Conservation (phyloP, 2,329 filamentous ascomycete species). For the Aspergillus pseudoviridinutans region DNA sequence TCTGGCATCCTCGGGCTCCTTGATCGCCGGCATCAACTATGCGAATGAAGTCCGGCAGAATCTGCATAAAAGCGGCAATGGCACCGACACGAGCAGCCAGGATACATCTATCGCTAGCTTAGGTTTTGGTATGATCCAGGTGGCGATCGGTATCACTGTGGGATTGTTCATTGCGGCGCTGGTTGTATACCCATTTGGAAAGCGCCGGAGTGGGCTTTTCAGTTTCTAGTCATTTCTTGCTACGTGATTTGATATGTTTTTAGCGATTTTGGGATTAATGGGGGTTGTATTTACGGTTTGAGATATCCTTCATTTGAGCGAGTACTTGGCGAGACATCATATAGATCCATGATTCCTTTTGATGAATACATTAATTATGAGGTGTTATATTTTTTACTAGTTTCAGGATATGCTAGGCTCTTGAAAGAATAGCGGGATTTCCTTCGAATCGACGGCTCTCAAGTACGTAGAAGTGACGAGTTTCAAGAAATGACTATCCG, state of each 20-base stretch:
- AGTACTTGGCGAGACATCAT: neutral
- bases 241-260: neutral
- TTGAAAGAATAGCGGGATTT: no score
- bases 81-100: conserved; percentile 6
- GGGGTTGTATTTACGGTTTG: neutral
- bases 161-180: conserved; percentile 38
- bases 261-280: neutral
- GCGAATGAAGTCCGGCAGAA: conserved; percentile 49
- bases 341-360: neutral
- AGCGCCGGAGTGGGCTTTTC: conserved; percentile 38
- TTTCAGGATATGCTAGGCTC: neutral
- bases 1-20: conserved; percentile 52
- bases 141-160: conserved; percentile 39
- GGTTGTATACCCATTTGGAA: conserved; percentile 38
- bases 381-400: neutral
- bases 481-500: no score
- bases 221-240: conserved; percentile 22
- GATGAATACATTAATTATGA: neutral
- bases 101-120: conserved; percentile 27
- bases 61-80: conserved; percentile 5
- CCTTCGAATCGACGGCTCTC: no score
- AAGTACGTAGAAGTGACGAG: no score
- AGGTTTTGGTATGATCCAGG: conserved; percentile 39
- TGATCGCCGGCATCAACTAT: conserved; percentile 52
- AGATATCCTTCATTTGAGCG: neutral